These are phyloP conservation scores for Mucor ambiguus DNA, from an alignment of 371 early-diverging fungal genomes.

Conservation along the genomic window DNA sequence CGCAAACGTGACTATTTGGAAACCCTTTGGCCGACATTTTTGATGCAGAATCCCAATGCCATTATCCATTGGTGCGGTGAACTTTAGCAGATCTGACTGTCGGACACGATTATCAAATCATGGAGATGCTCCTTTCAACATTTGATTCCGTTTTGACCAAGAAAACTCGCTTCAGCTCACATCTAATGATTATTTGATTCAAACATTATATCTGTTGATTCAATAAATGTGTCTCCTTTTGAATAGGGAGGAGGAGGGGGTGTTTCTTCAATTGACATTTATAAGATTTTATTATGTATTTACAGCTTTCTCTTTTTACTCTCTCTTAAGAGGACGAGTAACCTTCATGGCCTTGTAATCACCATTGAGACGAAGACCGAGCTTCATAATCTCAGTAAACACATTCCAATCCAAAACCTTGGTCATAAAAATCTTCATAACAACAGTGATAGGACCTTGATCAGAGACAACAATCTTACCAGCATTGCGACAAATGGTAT, in stretches of 20 bases:
- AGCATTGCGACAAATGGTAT: constrained; percentile 58
- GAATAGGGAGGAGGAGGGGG: too few relatives aligned
- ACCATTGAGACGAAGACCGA: constrained; percentile 47
- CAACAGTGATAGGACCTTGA: constrained; percentile 58
- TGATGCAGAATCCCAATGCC: background rate
- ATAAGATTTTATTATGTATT: background rate
- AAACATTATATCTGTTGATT: too few relatives aligned
- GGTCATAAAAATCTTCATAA: constrained; percentile 51
- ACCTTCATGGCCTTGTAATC: constrained; percentile 60
- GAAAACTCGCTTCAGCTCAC: too few relatives aligned
- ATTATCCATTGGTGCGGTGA: background rate
- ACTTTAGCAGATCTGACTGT: background rate
- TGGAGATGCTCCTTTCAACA: background rate
- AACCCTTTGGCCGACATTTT: background rate
- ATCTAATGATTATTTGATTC: too few relatives aligned
- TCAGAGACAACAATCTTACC: constrained; percentile 61
- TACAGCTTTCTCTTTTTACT: background rate
- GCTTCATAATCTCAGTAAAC: constrained; percentile 55
- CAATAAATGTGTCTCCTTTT: too few relatives aligned
- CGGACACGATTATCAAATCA: background rate
- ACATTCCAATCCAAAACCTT: constrained; percentile 56
- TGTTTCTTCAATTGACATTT: too few relatives aligned
- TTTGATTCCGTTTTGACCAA: too few relatives aligned
- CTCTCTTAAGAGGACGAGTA: constrained; percentile 30
- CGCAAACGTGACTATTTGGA: background rate